Evolutionary conservation across 331 rosid genomes (phyloP), one percentile per base, ranked within the genome.

Genomic region (Malus hybrid): DNA sequence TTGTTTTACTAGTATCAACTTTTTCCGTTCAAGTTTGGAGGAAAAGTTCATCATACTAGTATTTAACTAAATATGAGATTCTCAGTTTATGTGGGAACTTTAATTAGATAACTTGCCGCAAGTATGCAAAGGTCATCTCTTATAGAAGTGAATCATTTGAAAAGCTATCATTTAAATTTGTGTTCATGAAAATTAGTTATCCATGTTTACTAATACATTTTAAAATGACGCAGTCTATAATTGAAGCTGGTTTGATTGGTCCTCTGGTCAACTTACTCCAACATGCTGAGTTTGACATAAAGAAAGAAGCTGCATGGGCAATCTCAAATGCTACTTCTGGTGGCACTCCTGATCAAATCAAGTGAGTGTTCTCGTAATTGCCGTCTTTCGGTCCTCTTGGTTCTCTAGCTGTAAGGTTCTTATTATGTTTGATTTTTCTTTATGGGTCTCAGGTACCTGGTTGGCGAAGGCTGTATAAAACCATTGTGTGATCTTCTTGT

Each of bases 321-420:
- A 87, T 91, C 75, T 92, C 97, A n/a, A 92, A 92, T 86, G 97
- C 96, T 76, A 92, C 97, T n/a, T 92, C 97, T 70, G 97, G 97
- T 27, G 97, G 97, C 46, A 90, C 90, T 71, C 82, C 82, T 19
- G 97, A 90, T 16, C 97, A 92, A 78, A 88, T 90, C 32, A 92
- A 90, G 97, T 92, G 83, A 27, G 89, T 73, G 33, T 24, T 48
- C 8, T 75, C 69, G 5, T 7, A 8, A 14, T 34, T 4, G 33
- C 9, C 27, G 9, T 60, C 8, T 16, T 46, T 14, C 2, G 18
- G 52, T 44, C 28, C 73, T 36, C 5, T 80, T 22, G 10, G 55
- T 61, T 74, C 55, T 24, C 65, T 70, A n/a, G 24, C 24, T 24
- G 7, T 31, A 33, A 5, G 10, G 20, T 20, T 42, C 65, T 22